These are phyloP conservation scores for Colletotrichum falcatum DNA, from an alignment of 2,329 filamentous ascomycete species.

Conservation along the genomic window DNA sequence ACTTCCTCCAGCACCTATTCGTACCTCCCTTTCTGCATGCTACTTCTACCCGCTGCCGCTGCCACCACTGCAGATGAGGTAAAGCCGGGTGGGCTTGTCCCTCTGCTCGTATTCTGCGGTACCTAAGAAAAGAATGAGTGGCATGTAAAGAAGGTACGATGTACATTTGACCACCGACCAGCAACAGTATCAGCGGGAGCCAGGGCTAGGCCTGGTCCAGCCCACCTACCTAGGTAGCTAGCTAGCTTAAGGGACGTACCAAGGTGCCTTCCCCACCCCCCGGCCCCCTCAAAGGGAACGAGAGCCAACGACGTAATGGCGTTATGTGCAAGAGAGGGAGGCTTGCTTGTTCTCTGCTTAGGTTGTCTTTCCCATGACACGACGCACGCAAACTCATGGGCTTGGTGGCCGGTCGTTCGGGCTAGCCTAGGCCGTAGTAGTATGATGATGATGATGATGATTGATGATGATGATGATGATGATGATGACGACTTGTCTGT, in stretches of 20 bases:
- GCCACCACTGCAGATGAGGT: neutral
- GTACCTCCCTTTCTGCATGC: neutral
- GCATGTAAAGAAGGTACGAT: neutral
- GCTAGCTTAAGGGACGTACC: neutral
- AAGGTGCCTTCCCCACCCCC: neutral
- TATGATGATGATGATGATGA: constrained; percentile 4
- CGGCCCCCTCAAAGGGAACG: constrained; percentile 19
- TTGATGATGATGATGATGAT: constrained; percentile 12
- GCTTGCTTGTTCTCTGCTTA: neutral
- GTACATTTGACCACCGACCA: neutral
- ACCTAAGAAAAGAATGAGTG: neutral
- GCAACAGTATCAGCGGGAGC: neutral
- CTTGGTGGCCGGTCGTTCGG: constrained; percentile 4
- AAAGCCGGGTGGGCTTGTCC: neutral
- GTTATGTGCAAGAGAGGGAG: constrained; percentile 17
- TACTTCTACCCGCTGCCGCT: neutral
- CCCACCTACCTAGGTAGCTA: too few species aligned
- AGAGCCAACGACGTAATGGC: constrained; percentile 39
- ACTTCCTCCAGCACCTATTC: neutral
- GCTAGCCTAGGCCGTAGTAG: constrained; percentile 14
- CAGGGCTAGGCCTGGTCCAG: constrained; percentile 4
- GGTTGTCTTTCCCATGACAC: neutral
- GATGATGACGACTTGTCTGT: constrained; percentile 23
- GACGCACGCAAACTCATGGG: constrained; percentile 7
- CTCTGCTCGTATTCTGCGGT: constrained; percentile 1